phyloP scores from a whole-genome alignment of 148 eudicot genomes.

The Heliamphora exappendiculata region DNA sequence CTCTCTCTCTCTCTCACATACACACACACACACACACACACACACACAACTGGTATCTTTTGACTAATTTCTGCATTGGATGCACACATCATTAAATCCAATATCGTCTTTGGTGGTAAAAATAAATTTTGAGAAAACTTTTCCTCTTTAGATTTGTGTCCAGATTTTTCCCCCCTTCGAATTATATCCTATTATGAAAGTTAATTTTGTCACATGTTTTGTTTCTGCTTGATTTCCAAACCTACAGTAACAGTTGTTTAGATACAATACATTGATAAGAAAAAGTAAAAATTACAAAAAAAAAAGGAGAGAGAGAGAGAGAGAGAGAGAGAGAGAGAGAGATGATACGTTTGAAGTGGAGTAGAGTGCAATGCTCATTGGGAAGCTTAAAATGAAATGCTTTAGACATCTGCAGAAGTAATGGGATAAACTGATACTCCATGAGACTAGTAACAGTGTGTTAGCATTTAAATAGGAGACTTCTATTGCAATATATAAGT shows the following conservation, averaged over 20 bases:
- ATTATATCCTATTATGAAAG: background rate
- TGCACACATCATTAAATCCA: background rate
- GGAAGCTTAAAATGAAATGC: background rate
- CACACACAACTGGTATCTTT: background rate
- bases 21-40: background rate
- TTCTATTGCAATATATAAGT: background rate
- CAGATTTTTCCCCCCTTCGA: background rate
- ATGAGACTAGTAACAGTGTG: too few species aligned
- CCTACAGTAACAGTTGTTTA: background rate
- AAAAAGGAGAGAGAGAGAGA: background rate
- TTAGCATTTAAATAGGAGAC: too few species aligned
- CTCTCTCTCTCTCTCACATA: constrained; percentile 2
- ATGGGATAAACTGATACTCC: background rate
- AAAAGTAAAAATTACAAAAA: background rate
- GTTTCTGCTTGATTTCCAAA: background rate
- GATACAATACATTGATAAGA: background rate
- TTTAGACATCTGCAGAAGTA: background rate
- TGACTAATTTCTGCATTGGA: background rate
- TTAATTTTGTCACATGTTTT: background rate
- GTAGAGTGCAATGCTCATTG: background rate
- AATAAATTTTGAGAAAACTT: background rate
- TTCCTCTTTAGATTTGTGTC: background rate
- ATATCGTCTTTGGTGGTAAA: background rate
- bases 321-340: background rate
- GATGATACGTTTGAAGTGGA: too few species aligned